Percentiles rank a stretch among this genome's conserved stretches.
Evolutionary conservation across 2,329 filamentous ascomycete genomes (phyloP).

Genomic region (Lachnellula willkommii): DNA sequence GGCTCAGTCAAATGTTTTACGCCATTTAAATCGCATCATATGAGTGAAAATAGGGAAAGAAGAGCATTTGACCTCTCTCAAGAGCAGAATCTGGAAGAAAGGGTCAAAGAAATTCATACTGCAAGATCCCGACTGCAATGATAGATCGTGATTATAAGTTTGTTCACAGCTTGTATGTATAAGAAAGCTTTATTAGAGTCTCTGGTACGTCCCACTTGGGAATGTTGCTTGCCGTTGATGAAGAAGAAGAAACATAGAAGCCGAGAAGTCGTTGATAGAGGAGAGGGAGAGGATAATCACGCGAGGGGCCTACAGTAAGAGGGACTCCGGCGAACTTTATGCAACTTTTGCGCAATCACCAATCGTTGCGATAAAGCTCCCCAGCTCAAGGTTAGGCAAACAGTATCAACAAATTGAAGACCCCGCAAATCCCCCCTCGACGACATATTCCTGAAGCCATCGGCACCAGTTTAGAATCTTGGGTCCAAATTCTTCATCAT

Average conservation of each 20-base stretch:
- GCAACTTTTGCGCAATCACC: no score
- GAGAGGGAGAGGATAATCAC: no score
- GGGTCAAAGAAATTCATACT: constrained; percentile 7
- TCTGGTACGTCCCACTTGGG: not conserved
- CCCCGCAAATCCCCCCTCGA: not conserved
- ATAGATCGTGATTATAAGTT: not conserved
- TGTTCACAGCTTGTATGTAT: no score
- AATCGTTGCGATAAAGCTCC: no score
- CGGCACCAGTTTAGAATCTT: not conserved
- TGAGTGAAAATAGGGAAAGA: not conserved
- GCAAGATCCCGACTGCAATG: not conserved
- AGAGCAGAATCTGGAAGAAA: not conserved
- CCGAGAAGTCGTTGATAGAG: no score
- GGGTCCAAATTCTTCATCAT: constrained; percentile 34
- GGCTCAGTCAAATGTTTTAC: not conserved
- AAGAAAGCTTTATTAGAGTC: not conserved
- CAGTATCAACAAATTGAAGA: not conserved
- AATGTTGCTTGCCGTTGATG: no score
- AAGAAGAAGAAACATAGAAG: no score
- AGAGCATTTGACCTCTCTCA: not conserved
- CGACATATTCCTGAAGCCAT: not conserved
- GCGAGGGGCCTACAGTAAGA: no score
- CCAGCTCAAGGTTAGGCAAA: no score
- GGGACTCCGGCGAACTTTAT: no score
- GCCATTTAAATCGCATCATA: not conserved